Evolutionary conservation across 805 yeast species (phyloP).

Genomic region (Pichia manshurica): DNA sequence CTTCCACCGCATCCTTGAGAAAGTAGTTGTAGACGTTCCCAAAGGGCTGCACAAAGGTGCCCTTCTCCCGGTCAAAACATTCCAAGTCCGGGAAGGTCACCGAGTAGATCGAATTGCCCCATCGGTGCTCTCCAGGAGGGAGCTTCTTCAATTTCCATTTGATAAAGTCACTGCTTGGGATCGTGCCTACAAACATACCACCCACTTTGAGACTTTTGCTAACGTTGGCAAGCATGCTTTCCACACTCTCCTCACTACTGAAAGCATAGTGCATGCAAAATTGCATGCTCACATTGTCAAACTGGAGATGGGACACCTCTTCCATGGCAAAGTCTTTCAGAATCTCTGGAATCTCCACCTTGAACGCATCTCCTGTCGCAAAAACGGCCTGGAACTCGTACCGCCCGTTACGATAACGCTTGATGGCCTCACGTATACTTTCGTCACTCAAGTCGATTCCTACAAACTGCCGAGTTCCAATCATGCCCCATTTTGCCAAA

Average conservation of each 20-base stretch:
- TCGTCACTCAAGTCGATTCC: slow-evolving; percentile 92
- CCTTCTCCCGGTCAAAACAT: slow-evolving; percentile 53
- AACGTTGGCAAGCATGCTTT: slow-evolving; percentile 67
- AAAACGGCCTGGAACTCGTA: slow-evolving; percentile 53
- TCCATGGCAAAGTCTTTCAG: slow-evolving; percentile 59
- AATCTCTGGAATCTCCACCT: slow-evolving; percentile 59
- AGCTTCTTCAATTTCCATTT: slow-evolving; percentile 56
- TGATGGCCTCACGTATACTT: slow-evolving; percentile 77
- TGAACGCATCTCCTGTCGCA: slow-evolving; percentile 90
- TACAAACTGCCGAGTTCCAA: slow-evolving; percentile 66
- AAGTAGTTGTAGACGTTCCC: slow-evolving; percentile 82
- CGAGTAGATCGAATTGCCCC: slow-evolving; percentile 82
- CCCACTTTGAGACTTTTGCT: slow-evolving; percentile 71
- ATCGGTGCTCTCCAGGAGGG: slow-evolving; percentile 47
- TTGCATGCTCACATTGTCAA: slow-evolving; percentile 84
- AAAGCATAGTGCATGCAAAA: slow-evolving; percentile 95
- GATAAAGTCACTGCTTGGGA: slow-evolving; percentile 86
- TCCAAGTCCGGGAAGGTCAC: slow-evolving; percentile 65
- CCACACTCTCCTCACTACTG: slow-evolving; percentile 74
- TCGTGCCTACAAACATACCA: slow-evolving; percentile 88
- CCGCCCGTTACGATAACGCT: slow-evolving; percentile 54
- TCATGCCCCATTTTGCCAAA: slow-evolving; percentile 78
- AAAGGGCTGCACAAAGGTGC: slow-evolving; percentile 63
- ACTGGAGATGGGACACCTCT: slow-evolving; percentile 55
- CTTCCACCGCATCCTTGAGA: slow-evolving; percentile 88